Conservation (phyloP, 1,139 yeast genomes). For the Sugiyamaella paludigena region DNA sequence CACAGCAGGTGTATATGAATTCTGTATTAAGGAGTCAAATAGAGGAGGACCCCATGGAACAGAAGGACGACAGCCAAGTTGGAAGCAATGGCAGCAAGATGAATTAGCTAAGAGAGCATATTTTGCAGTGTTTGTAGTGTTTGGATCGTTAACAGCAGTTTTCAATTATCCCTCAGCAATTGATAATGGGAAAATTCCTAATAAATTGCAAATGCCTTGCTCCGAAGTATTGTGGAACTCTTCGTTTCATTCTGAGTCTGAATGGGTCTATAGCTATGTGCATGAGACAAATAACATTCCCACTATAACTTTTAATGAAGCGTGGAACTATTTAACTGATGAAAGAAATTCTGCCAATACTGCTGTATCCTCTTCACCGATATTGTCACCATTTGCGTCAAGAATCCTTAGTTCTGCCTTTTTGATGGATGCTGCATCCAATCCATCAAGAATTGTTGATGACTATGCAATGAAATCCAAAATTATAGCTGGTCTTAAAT, state of each 20-base stretch:
- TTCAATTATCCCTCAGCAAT: slow-evolving; percentile 34
- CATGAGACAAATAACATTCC: slow-evolving; percentile 12
- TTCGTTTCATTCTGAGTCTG: slow-evolving; percentile 25
- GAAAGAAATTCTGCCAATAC: slow-evolving; percentile 5
- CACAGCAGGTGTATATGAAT: slow-evolving; percentile 21
- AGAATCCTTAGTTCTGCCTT: slow-evolving; percentile 28
- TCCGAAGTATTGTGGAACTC: slow-evolving; percentile 37
- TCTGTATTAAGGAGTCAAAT: slow-evolving; percentile 9
- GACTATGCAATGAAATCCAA: slow-evolving; percentile 10
- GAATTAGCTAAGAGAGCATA: slow-evolving; percentile 36
- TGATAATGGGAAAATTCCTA: slow-evolving; percentile 26
- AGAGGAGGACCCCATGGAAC: not conserved
- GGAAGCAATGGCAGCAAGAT: slow-evolving; percentile 35
- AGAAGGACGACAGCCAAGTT: slow-evolving; percentile 15
- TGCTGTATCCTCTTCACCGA: not conserved
- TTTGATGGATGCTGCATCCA: slow-evolving; percentile 21
- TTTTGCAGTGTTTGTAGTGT: slow-evolving; percentile 33
- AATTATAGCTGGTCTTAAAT: slow-evolving; percentile 10
- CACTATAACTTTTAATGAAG: slow-evolving; percentile 10
- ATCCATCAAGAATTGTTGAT: slow-evolving; percentile 5
- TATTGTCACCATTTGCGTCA: slow-evolving; percentile 27
- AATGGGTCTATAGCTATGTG: slow-evolving; percentile 23
- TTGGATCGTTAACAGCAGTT: slow-evolving; percentile 33
- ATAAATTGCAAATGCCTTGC: slow-evolving; percentile 34
- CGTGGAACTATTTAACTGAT: slow-evolving; percentile 7